Evolutionary conservation across 495 filamentous ascomycete species (phyloP).

Genomic region (Penicillium crystallinum): DNA sequence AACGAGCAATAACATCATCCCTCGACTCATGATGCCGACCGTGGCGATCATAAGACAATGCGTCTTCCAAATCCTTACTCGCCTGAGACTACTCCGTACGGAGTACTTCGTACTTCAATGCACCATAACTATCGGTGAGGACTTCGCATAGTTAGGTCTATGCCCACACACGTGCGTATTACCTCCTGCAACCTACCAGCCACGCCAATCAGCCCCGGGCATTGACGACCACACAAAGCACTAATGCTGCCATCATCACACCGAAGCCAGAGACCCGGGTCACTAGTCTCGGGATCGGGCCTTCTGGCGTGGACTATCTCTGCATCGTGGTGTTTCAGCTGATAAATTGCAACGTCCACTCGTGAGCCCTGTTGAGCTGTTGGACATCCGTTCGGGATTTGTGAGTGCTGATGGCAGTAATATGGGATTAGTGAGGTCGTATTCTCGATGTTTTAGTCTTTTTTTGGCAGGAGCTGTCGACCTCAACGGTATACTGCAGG

Average conservation of each 20-base stretch:
- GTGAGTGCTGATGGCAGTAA: background rate
- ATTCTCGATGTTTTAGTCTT: background rate
- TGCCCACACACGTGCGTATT: background rate
- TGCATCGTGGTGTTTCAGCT: background rate
- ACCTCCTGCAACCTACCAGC: background rate
- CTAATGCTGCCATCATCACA: constrained; percentile 23
- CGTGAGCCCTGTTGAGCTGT: background rate
- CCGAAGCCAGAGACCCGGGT: constrained; percentile 15
- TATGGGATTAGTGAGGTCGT: background rate
- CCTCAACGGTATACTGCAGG: too few relatives aligned
- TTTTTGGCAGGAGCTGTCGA: too few relatives aligned
- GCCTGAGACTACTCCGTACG: too few relatives aligned
- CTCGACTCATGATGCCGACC: background rate
- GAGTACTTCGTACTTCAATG: too few relatives aligned
- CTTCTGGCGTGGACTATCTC: constrained; percentile 3
- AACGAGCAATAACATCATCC: background rate
- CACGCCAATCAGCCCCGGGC: constrained; percentile 12
- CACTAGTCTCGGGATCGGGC: constrained; percentile 11
- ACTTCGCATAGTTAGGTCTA: background rate
- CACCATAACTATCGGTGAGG: background rate
- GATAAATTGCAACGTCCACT: background rate
- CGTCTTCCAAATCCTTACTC: background rate
- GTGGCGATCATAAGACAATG: background rate
- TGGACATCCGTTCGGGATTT: background rate
- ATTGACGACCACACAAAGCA: constrained; percentile 9